Evolutionary conservation across 495 filamentous ascomycete species (phyloP).

Genomic region (Annulohypoxylon maeteangense): DNA sequence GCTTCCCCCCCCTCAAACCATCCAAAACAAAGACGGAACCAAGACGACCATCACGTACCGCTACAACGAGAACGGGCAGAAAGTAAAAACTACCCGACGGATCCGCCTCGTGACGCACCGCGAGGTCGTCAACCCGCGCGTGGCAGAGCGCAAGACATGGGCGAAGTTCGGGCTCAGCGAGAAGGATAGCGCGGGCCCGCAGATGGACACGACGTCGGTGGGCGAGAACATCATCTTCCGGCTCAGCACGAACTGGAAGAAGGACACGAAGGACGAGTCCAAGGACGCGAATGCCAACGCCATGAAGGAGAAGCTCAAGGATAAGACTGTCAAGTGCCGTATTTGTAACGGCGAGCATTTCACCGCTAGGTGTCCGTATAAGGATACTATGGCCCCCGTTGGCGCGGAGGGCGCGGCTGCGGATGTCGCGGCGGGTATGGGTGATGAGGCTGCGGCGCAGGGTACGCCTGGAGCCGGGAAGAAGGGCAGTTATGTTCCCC

Average conservation of each 20-base stretch:
- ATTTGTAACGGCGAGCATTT: conserved; percentile 99
- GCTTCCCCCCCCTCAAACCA: conserved; percentile 86
- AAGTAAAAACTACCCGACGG: conserved; percentile 93
- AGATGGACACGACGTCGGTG: conserved; percentile 88
- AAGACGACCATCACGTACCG: conserved; percentile 93
- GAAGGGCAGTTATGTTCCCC: conserved; percentile 86
- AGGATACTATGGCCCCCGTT: conserved; percentile 72
- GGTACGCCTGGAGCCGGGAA: conserved; percentile 64
- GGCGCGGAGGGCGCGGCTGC: conserved; percentile 62
- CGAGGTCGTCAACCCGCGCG: conserved; percentile 94
- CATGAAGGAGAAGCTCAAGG: conserved; percentile 92
- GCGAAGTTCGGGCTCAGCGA: conserved; percentile 81
- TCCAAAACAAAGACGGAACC: conserved; percentile 95
- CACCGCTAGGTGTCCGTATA: conserved; percentile 84
- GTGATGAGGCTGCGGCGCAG: conserved; percentile 58
- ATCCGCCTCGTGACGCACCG: conserved; percentile 89
- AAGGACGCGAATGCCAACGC: conserved; percentile 77
- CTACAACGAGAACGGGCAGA: conserved; percentile 91
- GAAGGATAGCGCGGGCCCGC: conserved; percentile 73
- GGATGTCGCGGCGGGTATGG: conserved; percentile 65
- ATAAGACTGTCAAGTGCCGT: conserved; percentile 99
- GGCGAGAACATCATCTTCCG: conserved; percentile 98
- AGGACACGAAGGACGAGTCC: conserved; percentile 82
- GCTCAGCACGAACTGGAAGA: conserved; percentile 89
- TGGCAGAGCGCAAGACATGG: conserved; percentile 93